Base-by-base conservation (phyloP, 75 land plant genomes). In the Sequoia sempervirens region DNA sequence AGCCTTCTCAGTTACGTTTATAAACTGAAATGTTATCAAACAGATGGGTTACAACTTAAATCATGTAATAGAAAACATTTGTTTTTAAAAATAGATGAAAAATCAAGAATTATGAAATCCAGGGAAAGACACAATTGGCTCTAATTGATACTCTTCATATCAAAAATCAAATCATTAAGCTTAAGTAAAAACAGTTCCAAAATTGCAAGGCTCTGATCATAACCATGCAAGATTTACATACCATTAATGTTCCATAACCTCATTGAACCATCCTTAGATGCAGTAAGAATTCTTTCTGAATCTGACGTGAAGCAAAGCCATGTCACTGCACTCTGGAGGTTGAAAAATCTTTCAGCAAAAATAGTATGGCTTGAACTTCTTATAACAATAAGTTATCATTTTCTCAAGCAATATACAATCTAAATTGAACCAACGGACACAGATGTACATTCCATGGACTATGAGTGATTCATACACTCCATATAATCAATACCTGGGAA, bases 241-340 rank as follows among this genome's bases (percentile, higher is more conserved):
- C 99, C 99, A 91, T 98, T 93, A 50, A 98, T 98, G 88, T 98
- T 98, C 99, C 99, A 98, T 74, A 93, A 79, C 82, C 98, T 89
- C 26, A 98, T 90, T 12, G 96, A 85, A 13, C 99, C 99, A 98
- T 98, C 99, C 86, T 98, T 98, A 17, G 99, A 98, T 79, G 95
- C 95, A 53, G 99, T 98, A 45, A 98, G 86, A 32, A 98, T 90
- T 76, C 94, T 89, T 83, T 94, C 94, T 30, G 99, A 98, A 84
- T 91, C 92, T 81, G 94, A 91, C 23, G 94, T 84, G 85, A 98
- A 98, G 88, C 93, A 90, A 30, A 96, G 83, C 90, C 98, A 95
- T 75, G 99, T 96, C 4, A 98, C 99, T 45, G 99, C 99, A 90
- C 99, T 98, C 99, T 98, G 92, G 12, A 79, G 4, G 26, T 18